Evolutionary conservation across 2,329 filamentous ascomycete genomes (phyloP).

Genomic region (Fusarium udum): DNA sequence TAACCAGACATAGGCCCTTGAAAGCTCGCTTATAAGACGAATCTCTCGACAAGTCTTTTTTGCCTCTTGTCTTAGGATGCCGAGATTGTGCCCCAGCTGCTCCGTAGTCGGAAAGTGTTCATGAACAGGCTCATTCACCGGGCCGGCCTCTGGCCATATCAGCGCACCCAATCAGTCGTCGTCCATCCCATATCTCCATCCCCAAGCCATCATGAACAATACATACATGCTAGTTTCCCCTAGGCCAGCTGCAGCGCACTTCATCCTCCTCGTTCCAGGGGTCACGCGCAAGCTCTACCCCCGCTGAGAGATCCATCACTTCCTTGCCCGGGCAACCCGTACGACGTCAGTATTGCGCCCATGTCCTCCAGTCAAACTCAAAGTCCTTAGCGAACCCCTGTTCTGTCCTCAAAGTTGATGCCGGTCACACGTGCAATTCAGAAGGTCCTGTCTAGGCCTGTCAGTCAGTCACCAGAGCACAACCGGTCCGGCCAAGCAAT

Average conservation of each 20-base stretch:
- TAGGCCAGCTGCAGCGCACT: constrained; percentile 11
- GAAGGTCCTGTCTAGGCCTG: not conserved
- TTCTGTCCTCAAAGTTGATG: constrained; percentile 3
- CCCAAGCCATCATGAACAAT: not conserved
- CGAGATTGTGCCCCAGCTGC: constrained; percentile 8
- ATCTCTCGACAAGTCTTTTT: not conserved
- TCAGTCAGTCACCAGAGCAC: constrained; percentile 16
- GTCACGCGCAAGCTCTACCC: constrained; percentile 26
- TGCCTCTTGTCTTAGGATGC: not conserved
- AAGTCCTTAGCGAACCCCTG: constrained; percentile 14
- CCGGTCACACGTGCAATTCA: constrained; percentile 26
- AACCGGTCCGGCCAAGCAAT: constrained; percentile 25
- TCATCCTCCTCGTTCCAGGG: constrained; percentile 13
- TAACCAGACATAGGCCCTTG: not conserved
- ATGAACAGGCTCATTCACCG: constrained; percentile 16
- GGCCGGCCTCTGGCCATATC: constrained; percentile 28
- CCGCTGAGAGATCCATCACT: constrained; percentile 9
- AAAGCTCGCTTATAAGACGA: constrained; percentile 9
- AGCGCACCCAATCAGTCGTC: constrained; percentile 26
- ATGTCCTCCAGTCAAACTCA: constrained; percentile 5
- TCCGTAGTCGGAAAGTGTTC: constrained; percentile 16
- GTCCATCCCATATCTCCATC: constrained; percentile 2
- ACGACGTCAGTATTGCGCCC: constrained; percentile 29
- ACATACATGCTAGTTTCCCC: not conserved
- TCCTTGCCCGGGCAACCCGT: constrained; percentile 15